Evolutionary conservation across 2,329 filamentous ascomycete genomes (phyloP), one percentile per base, ranked within the genome.

Genomic region (Chaetomiaceae sp.): DNA sequence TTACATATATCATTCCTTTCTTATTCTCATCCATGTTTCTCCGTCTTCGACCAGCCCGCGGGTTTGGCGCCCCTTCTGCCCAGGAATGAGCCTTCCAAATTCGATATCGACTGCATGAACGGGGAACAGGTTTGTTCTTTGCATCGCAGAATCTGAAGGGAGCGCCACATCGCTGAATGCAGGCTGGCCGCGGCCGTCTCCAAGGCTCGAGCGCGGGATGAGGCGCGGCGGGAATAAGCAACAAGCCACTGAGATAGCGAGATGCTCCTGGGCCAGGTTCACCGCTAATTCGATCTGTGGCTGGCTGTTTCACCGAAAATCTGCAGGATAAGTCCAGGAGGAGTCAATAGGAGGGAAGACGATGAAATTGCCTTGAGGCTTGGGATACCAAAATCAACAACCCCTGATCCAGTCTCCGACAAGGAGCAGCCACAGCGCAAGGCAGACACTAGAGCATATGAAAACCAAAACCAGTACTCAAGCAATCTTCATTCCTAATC

Each of bases 401-500:
- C 27, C 14, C 10, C 14, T 14, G 4, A 27, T 11, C 11, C 24
- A 27, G 24, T 27, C 24, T 27, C 24, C 24, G 6, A 29, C 27
- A 29, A 9, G 27, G 10, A 11, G 10, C 27, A 9, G 10, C 14
- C 9, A 9, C 27, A 29, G 10, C 27, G 27, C 4, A 9, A 11
- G 4, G 27, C 10, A 29, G 4, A 29, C 27, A 29, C 14, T 3
- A 42, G 17, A 27, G 32, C 12, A 30, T 14, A 35, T 24, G 5
- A 5, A 24, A 5, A 24, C 5, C 22, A 24, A 9, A 42, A 38
- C 17, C 11, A 27, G 26, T n/a, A n/a, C n/a, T n/a, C 42, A 47
- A 30, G n/a, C 14, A 22, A 29, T 46, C 44, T 49, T 42, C 48
- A 48, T 6, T 5, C 6, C 22, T 55, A 48, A 47, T 55, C 52